Percentiles rank a stretch among this genome's conserved stretches.
These are phyloP conservation scores for Fraxinus albicans DNA, from an alignment of 305 asterid species.

Conservation along the genomic window DNA sequence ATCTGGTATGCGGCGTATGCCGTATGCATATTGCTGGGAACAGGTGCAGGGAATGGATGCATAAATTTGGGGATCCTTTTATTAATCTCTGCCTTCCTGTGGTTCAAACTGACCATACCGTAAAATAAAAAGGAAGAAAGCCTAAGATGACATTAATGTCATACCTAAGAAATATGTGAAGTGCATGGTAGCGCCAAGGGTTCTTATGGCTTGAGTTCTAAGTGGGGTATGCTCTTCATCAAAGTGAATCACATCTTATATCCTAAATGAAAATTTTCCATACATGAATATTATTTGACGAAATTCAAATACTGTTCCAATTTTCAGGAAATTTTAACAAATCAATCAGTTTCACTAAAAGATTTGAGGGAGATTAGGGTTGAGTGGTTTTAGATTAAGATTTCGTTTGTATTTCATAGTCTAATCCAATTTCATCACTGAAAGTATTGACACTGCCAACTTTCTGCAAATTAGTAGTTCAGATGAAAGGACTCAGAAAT, in stretches of 20 bases:
- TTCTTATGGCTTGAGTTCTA: background rate
- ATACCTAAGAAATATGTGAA: background rate
- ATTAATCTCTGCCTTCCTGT: background rate
- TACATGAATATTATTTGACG: background rate
- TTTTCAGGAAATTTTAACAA: background rate
- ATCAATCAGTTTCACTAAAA: background rate
- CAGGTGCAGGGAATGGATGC: background rate
- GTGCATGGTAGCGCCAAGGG: background rate
- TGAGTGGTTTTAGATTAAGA: background rate
- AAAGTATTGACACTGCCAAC: background rate
- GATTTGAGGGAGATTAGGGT: background rate
- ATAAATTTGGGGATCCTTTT: background rate
- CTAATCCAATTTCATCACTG: background rate
- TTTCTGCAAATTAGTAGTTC: background rate
- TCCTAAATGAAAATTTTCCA: background rate
- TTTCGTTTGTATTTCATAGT: background rate
- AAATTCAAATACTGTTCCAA: background rate
- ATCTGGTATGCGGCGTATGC: background rate
- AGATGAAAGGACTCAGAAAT: background rate
- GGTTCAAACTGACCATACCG: background rate
- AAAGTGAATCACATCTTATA: background rate
- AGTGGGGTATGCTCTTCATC: background rate
- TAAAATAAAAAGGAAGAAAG: background rate
- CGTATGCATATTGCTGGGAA: background rate
- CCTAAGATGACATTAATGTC: background rate